These are phyloP conservation scores for Meyerozyma elateridarum DNA, from an alignment of 1,139 yeast species.

Conservation along the genomic window DNA sequence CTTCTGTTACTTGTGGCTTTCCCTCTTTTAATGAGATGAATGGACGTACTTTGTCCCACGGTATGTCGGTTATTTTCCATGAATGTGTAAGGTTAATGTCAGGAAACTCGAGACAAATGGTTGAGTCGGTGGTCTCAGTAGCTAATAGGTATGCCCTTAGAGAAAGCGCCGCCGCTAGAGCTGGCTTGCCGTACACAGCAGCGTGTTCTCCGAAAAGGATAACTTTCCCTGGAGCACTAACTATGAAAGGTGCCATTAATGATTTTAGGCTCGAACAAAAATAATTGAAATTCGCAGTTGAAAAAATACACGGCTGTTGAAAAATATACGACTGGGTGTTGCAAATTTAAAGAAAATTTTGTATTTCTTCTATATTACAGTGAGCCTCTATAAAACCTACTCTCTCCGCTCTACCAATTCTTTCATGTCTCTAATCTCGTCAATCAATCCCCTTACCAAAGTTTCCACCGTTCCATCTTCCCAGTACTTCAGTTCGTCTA, in stretches of 20 bases:
- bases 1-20: conserved; percentile 44
- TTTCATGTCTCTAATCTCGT: conserved; percentile 53
- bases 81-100: conserved; percentile 64
- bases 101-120: conserved; percentile 69
- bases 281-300: conserved; percentile 1
- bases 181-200: conserved; percentile 89
- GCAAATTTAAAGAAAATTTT: no score
- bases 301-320: no score
- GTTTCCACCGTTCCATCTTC: conserved; percentile 25
- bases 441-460: conserved; percentile 47
- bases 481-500: conserved; percentile 59
- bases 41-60: conserved; percentile 46
- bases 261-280: not conserved
- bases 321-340: no score
- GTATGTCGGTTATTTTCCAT: conserved; percentile 61
- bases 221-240: conserved; percentile 96
- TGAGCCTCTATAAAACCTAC: not conserved
- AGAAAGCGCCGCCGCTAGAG: conserved; percentile 85
- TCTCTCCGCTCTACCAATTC: conserved; percentile 16
- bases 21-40: conserved; percentile 19
- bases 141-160: conserved; percentile 77
- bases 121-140: conserved; percentile 33
- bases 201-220: conserved; percentile 97
- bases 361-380: no score
- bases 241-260: conserved; percentile 46